phyloP scores from a whole-genome alignment of 192 early-diverging fungal species.

The Chytriomyces hyalinus region DNA sequence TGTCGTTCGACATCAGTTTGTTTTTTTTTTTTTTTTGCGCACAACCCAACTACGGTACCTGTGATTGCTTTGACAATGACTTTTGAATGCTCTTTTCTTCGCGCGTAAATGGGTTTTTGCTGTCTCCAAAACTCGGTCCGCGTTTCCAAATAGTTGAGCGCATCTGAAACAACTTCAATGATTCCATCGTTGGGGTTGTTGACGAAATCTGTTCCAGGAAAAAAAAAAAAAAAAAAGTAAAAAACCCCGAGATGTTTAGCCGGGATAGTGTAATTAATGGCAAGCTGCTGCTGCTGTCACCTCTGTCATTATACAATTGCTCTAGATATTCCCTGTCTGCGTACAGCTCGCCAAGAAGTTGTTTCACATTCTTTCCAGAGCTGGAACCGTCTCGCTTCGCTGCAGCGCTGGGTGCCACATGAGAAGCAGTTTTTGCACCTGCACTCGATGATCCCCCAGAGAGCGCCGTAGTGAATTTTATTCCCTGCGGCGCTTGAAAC shows the following conservation, averaged over 20 bases:
- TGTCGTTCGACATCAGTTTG: not conserved
- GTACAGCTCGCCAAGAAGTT: conserved; percentile 49
- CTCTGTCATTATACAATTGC: conserved; percentile 46
- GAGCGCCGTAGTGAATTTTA: conserved; percentile 11
- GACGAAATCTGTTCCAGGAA: conserved; percentile 45
- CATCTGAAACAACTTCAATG: conserved; percentile 41
- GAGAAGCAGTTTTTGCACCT: not conserved
- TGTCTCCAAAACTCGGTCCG: conserved; percentile 63
- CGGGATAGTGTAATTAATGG: not conserved
- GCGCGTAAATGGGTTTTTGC: conserved; percentile 60
- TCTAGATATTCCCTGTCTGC: conserved; percentile 53
- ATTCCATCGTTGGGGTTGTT: conserved; percentile 55
- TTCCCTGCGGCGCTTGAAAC: conserved; percentile 48
- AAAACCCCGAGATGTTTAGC: not conserved
- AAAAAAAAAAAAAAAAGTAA: not conserved
- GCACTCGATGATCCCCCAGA: not conserved
- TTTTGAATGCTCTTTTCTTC: conserved; percentile 44
- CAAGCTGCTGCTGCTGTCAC: conserved; percentile 11
- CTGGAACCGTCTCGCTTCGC: conserved; percentile 10
- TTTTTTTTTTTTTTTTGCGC: not conserved
- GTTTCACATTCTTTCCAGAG: conserved; percentile 32
- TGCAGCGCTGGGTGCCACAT: not conserved
- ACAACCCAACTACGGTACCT: not conserved
- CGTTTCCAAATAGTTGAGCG: conserved; percentile 52
- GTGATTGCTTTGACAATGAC: conserved; percentile 29